phyloP scores from a whole-genome alignment of 257 asterid genomes.

The Thymus quinquecostatus region DNA sequence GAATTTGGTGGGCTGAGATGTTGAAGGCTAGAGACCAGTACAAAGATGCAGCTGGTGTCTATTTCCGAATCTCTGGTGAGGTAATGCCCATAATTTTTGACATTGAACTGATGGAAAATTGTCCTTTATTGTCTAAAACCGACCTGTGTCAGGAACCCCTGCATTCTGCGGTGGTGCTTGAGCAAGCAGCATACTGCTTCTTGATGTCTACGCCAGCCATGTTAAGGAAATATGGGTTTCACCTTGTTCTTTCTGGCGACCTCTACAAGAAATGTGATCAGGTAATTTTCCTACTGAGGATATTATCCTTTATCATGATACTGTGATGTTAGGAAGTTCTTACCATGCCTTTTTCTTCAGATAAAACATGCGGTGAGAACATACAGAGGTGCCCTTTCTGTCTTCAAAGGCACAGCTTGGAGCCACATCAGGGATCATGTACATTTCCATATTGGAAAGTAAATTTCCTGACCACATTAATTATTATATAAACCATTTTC shows the following conservation, averaged over 20 bases:
- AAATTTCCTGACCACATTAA: conserved; percentile 36
- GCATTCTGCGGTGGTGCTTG: conserved; percentile 95
- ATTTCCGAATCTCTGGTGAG: conserved; percentile 99
- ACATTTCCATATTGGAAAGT: conserved; percentile 97
- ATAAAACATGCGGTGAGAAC: conserved; percentile 97
- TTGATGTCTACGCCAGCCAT: conserved; percentile 79
- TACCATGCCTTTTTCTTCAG: conserved; percentile 49
- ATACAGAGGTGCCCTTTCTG: conserved; percentile 84
- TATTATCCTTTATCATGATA: conserved; percentile 26
- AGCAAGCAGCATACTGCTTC: conserved; percentile 98
- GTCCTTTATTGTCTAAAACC: conserved; percentile 48
- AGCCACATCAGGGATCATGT: conserved; percentile 93
- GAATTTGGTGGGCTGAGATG: conserved; percentile 99
- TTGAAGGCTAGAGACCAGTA: conserved; percentile 82
- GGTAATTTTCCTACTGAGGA: conserved; percentile 49
- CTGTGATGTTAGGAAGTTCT: conserved; percentile 31
- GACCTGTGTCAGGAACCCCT: conserved; percentile 68
- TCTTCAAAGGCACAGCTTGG: conserved; percentile 89
- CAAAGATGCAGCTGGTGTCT: conserved; percentile 94
- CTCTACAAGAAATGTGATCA: conserved; percentile 96
- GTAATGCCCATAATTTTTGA: conserved; percentile 62
- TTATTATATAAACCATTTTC: not conserved
- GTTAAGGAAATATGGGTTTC: conserved; percentile 94
- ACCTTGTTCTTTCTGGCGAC: conserved; percentile 97
- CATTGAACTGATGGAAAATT: conserved; percentile 30